Conservation (phyloP, 2,329 filamentous ascomycete genomes). For the Stylonectria norvegica region DNA sequence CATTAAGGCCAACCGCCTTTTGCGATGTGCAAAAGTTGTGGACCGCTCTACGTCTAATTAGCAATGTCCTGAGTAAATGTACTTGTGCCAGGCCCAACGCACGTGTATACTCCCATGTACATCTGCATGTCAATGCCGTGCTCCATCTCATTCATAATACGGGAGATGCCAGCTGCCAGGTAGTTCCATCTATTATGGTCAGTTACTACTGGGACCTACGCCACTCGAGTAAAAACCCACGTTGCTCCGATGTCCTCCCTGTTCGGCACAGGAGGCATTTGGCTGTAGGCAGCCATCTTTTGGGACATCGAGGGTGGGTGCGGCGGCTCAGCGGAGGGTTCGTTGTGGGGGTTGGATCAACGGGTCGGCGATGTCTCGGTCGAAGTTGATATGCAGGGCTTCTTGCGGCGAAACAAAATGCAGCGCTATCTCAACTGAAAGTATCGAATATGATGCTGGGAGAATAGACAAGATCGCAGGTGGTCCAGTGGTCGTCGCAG, state of each 20-base stretch:
- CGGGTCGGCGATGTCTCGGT: constrained; percentile 24
- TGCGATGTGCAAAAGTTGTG: constrained; percentile 99
- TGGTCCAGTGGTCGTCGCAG: no score
- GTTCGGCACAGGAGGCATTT: constrained; percentile 58
- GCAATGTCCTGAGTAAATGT: constrained; percentile 12
- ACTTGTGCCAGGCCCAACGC: no score
- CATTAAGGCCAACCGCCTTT: constrained; percentile 72
- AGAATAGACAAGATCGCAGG: no score
- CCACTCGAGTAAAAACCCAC: constrained; percentile 36
- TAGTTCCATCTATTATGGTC: constrained; percentile 71
- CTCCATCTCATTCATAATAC: constrained; percentile 89
- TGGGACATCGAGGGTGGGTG: constrained; percentile 29
- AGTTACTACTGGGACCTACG: constrained; percentile 17
- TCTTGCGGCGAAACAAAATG: no score
- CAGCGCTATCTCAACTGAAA: no score
- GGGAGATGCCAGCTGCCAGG: constrained; percentile 80
- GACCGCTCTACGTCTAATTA: constrained; percentile 63
- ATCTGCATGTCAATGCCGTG: constrained; percentile 92
- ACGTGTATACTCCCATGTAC: constrained; percentile 98
- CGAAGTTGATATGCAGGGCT: constrained; percentile 8
- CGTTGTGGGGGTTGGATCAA: constrained; percentile 26
- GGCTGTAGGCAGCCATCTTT: constrained; percentile 34
- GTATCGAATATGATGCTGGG: no score
- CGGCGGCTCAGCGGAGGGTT: constrained; percentile 17
- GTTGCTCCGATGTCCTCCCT: constrained; percentile 57